Base-by-base conservation (phyloP, 2,329 filamentous ascomycete species). In the Rutstroemia sp. region DNA sequence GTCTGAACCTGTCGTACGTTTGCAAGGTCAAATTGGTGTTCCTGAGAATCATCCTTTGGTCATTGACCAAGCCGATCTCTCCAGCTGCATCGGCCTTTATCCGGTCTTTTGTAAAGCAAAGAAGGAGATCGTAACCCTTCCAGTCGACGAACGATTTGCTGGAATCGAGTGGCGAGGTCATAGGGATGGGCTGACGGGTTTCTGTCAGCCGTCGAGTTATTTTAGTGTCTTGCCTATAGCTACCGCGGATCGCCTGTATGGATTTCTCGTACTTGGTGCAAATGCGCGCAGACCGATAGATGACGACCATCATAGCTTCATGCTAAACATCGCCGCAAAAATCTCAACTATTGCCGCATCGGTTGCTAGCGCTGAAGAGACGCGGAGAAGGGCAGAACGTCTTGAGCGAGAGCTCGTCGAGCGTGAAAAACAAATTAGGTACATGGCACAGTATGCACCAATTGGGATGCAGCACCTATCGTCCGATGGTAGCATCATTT, bases 361-460 rank as follows among this genome's bases (percentile, higher is more conserved):
- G 2, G 61, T 67, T 16, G 30, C 61, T 27, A 64, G 48, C 39
- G 60, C 60, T 6, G 64, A 64, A 16, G 64, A 56, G 52, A 57
- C 51, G 17, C 52, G 12, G 19, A 30, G 51, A 47, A 54, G 56
- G 14, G 47, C 56, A 12, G 42, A 56, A 34, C 44, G 51, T 23
- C 27, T 60, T n/a, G 58, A 60, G 27, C 45, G 39, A 21, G 58
- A 56, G 50, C 46, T 58, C 3, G 51, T 48, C 17, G 51, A 55
- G 49, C 51, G 54, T 48, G 55, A 58, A 56, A 45, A 56, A 52
- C 58, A 64, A 45, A 64, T 65, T 38, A 49, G 58, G 17, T 67
- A 66, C 42, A 66, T 68, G 64, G 66, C 66, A 17, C 59, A 67
- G 36, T 59, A 68, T 49, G 64, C 64, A 9, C 62, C 64, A 23